Evolutionary conservation across 257 asterid genomes (phyloP).

Genomic region (Solanum chmielewskii): DNA sequence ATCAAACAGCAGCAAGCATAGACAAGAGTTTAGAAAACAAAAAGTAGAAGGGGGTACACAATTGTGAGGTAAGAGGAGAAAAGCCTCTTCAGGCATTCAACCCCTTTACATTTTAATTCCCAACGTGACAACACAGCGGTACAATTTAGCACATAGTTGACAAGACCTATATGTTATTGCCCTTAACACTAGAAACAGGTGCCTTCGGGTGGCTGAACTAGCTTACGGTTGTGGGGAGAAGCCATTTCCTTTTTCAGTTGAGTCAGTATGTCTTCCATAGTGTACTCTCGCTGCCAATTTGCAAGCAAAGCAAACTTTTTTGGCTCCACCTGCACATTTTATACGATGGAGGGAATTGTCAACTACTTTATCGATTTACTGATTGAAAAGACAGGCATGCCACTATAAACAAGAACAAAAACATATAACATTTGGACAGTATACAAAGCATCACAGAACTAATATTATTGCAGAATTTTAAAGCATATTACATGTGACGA

Average conservation of each 20-base stretch:
- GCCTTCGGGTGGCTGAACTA: constrained; percentile 86
- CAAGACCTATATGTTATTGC: background rate
- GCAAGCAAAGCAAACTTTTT: constrained; percentile 54
- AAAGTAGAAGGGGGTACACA: background rate
- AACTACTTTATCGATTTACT: background rate
- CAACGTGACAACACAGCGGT: background rate
- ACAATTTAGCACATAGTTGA: background rate
- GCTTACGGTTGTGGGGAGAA: constrained; percentile 53
- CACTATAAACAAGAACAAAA: background rate
- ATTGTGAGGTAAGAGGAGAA: background rate
- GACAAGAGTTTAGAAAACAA: background rate
- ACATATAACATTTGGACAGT: background rate
- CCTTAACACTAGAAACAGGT: constrained; percentile 48
- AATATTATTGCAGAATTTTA: background rate
- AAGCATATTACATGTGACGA: background rate
- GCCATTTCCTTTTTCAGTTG: constrained; percentile 70
- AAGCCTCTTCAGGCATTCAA: constrained; percentile 1
- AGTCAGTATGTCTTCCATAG: constrained; percentile 55
- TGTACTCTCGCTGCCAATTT: constrained; percentile 80
- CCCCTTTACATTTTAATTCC: background rate
- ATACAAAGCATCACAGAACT: background rate
- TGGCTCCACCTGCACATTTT: constrained; percentile 50
- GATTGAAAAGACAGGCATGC: background rate
- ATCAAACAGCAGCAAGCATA: background rate
- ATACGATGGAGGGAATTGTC: background rate